phyloP scores from a whole-genome alignment of 2,329 filamentous ascomycete genomes.

The Arthroderma sp. region DNA sequence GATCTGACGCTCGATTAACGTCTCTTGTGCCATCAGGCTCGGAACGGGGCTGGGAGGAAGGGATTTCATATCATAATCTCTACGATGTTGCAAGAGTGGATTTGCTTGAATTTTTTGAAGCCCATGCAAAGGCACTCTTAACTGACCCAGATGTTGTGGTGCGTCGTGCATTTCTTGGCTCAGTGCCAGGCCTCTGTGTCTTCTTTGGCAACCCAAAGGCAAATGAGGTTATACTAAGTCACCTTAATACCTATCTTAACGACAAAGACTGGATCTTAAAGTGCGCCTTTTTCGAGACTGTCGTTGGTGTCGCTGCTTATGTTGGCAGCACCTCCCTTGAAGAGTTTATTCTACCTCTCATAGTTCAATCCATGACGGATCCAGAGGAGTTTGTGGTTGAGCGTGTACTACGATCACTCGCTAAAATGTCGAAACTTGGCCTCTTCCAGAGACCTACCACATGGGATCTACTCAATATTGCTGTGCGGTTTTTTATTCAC shows the following conservation, averaged over 20 bases:
- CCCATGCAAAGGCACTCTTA: conserved; percentile 76
- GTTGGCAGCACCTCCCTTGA: conserved; percentile 81
- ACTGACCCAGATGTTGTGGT: conserved; percentile 80
- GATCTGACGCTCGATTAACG: conserved; percentile 69
- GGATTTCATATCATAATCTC: conserved; percentile 61
- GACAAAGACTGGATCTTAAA: conserved; percentile 94
- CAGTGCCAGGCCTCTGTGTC: conserved; percentile 81
- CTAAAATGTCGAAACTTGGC: conserved; percentile 76
- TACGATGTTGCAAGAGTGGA: conserved; percentile 81
- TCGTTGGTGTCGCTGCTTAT: conserved; percentile 84
- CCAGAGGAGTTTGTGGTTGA: conserved; percentile 90
- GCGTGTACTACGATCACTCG: conserved; percentile 74
- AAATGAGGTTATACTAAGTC: conserved; percentile 90
- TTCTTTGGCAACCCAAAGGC: conserved; percentile 89
- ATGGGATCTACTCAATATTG: conserved; percentile 77
- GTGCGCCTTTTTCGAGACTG: conserved; percentile 90
- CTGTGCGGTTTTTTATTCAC: conserved; percentile 78
- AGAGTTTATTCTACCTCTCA: conserved; percentile 87
- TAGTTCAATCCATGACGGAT: conserved; percentile 89
- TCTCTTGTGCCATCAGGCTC: conserved; percentile 61
- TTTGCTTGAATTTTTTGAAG: conserved; percentile 71
- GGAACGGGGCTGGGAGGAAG: conserved; percentile 59
- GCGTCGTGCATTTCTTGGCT: conserved; percentile 77
- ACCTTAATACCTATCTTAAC: conserved; percentile 94
- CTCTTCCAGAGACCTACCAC: conserved; percentile 71